Conservation (phyloP, 192 early-diverging fungal genomes). For the Anaeromyces robustus region DNA sequence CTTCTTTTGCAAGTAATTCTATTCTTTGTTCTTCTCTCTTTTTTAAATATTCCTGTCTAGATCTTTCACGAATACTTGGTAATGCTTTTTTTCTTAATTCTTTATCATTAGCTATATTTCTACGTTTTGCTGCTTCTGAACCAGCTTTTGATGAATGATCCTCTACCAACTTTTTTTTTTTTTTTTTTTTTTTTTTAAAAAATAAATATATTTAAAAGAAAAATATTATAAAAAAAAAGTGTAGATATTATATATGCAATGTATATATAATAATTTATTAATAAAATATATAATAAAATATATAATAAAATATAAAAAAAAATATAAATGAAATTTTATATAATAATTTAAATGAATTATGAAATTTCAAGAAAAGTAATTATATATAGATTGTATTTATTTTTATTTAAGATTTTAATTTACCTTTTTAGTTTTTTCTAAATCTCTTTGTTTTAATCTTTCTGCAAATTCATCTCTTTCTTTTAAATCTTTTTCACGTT, state of each 20-base stretch:
- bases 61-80: conserved; percentile 63
- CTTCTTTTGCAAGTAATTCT: conserved; percentile 52
- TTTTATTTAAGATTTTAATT: too few relatives aligned
- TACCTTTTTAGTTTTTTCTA: conserved; percentile 55
- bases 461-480: conserved; percentile 87
- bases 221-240: too few relatives aligned
- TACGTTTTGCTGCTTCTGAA: conserved; percentile 43
- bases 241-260: too few relatives aligned
- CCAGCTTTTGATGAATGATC: conserved; percentile 50
- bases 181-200: too few relatives aligned
- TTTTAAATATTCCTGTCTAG: conserved; percentile 80
- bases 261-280: too few relatives aligned
- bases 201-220: too few relatives aligned
- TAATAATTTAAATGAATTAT: too few relatives aligned
- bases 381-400: too few relatives aligned
- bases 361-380: too few relatives aligned
- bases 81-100: conserved; percentile 51
- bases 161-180: conserved; percentile 35
- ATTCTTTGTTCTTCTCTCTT: conserved; percentile 72
- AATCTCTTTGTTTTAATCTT: conserved; percentile 65
- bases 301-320: too few relatives aligned
- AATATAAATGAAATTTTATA: too few relatives aligned
- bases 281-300: too few relatives aligned
- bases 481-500: conserved; percentile 40
- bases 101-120: conserved; percentile 69